phyloP scores from a whole-genome alignment of 768 basidiomycete genomes.

The Dentipellis fragilis region DNA sequence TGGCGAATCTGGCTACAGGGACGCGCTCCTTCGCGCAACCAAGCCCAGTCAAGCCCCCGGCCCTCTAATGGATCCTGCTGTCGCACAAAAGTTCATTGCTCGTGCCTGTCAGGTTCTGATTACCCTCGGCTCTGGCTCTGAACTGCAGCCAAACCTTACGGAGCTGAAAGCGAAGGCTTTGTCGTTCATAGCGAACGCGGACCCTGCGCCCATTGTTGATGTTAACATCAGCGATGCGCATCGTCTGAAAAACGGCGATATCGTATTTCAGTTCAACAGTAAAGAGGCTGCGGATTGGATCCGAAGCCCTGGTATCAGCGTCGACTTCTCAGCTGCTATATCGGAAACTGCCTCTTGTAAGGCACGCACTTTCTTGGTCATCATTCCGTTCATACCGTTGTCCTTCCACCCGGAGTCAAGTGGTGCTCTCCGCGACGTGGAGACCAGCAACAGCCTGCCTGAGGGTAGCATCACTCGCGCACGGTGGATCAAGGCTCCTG shows the following conservation, averaged over 20 bases:
- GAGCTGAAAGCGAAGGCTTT: background rate
- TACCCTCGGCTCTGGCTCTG: too few relatives aligned
- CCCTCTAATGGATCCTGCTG: background rate
- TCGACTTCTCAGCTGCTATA: too few relatives aligned
- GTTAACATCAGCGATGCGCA: background rate
- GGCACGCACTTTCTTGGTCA: background rate
- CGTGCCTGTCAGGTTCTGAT: background rate
- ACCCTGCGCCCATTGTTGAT: too few relatives aligned
- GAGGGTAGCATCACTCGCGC: background rate
- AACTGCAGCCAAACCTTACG: background rate
- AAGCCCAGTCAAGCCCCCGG: background rate
- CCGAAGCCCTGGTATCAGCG: background rate
- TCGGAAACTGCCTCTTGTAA: background rate
- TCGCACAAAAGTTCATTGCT: background rate
- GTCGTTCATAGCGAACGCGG: background rate
- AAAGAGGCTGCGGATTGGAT: background rate
- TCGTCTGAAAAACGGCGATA: background rate
- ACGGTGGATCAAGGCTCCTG: background rate
- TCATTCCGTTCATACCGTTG: background rate
- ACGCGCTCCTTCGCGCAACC: too few relatives aligned
- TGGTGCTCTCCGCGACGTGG: background rate
- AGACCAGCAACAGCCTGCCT: background rate
- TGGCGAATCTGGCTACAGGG: too few relatives aligned
- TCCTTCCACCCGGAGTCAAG: background rate
- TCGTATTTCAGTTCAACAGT: background rate